phyloP scores from a whole-genome alignment of 1,284 basidiomycete genomes.

The Sphaerobolus stellatus region DNA sequence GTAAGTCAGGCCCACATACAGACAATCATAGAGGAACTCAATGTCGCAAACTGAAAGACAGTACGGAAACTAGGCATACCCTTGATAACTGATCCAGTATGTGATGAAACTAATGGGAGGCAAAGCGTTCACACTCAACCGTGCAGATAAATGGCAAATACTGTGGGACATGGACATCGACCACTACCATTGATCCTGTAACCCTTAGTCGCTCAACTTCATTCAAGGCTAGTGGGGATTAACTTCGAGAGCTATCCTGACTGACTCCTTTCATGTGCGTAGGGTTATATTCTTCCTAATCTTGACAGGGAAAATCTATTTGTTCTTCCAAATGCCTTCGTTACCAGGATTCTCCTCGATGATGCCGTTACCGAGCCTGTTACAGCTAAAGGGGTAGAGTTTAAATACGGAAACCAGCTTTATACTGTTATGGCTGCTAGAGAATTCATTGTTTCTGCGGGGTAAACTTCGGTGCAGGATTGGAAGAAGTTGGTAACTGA shows the following conservation, averaged over 20 bases:
- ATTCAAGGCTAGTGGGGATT: slow-evolving; percentile 1
- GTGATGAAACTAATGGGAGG: background rate
- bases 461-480: slow-evolving; percentile 17
- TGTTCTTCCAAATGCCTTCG: slow-evolving; percentile 22
- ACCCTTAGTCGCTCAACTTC: slow-evolving; percentile 7
- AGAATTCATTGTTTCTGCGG: slow-evolving; percentile 27
- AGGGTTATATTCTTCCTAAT: slow-evolving; percentile 25
- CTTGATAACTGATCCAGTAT: background rate
- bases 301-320: slow-evolving; percentile 21
- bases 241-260: background rate
- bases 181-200: slow-evolving; percentile 5
- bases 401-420: slow-evolving; percentile 21
- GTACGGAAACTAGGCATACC: background rate
- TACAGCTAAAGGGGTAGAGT: slow-evolving; percentile 29
- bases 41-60: background rate
- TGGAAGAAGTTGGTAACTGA: background rate
- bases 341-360: slow-evolving; percentile 16
- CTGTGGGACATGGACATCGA: background rate
- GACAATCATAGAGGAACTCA: background rate
- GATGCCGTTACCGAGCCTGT: slow-evolving; percentile 3
- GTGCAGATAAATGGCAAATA: background rate
- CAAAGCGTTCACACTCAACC: background rate
- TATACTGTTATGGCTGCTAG: slow-evolving; percentile 23
- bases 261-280: background rate
- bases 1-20: background rate